These are phyloP conservation scores for Picochlorum costavermella DNA, from an alignment of 139 green algal species.

Conservation along the genomic window DNA sequence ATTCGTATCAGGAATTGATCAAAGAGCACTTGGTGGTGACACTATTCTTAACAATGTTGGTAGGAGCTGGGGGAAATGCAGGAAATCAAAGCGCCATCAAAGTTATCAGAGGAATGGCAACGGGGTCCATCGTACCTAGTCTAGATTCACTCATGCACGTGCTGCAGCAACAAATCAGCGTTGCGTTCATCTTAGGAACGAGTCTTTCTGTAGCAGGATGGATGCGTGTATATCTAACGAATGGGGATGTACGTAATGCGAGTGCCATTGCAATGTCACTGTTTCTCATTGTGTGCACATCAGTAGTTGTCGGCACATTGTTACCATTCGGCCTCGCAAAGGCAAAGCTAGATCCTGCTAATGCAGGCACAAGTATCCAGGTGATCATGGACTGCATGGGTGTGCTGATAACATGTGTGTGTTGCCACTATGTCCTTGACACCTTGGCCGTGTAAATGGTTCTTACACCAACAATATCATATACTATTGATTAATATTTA, in stretches of 20 bases:
- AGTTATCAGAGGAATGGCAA: slow-evolving; percentile 72
- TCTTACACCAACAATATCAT: neutral
- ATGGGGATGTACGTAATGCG: slow-evolving; percentile 49
- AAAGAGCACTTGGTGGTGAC: slow-evolving; percentile 80
- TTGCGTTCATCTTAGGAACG: slow-evolving; percentile 63
- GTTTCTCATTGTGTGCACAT: slow-evolving; percentile 74
- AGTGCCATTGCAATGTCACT: slow-evolving; percentile 69
- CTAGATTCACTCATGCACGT: slow-evolving; percentile 29
- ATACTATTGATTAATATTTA: slow-evolving; percentile 12
- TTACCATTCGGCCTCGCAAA: slow-evolving; percentile 74
- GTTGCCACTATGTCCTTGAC: slow-evolving; percentile 64
- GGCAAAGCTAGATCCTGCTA: slow-evolving; percentile 66
- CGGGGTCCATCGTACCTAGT: slow-evolving; percentile 44
- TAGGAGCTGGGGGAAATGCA: slow-evolving; percentile 65
- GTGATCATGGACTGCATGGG: slow-evolving; percentile 82
- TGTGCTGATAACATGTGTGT: slow-evolving; percentile 75
- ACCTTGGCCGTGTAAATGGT: slow-evolving; percentile 35
- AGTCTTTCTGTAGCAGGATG: slow-evolving; percentile 62
- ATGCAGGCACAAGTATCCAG: slow-evolving; percentile 48
- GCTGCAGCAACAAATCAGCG: slow-evolving; percentile 59
- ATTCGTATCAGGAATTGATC: slow-evolving; percentile 61
- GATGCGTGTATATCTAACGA: slow-evolving; percentile 68
- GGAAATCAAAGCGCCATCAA: slow-evolving; percentile 90
- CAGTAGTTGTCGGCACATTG: slow-evolving; percentile 59
- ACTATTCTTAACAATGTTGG: slow-evolving; percentile 91